phyloP scores from a whole-genome alignment of 2,329 filamentous ascomycete species.

The Colletotrichum scovillei region DNA sequence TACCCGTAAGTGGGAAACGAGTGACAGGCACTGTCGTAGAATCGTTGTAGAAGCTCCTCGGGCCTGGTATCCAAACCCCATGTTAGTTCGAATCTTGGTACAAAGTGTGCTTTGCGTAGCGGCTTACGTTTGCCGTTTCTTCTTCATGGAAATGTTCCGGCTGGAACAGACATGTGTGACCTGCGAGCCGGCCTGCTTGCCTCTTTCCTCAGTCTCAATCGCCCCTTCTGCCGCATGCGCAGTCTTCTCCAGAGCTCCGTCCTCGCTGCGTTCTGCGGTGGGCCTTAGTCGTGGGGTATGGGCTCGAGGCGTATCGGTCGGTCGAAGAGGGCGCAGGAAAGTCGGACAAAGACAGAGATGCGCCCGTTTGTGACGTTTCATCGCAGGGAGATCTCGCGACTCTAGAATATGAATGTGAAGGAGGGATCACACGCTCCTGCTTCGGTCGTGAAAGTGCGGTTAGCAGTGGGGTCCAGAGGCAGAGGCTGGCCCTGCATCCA shows the following conservation, averaged over 20 bases:
- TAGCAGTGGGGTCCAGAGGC: conserved; percentile 30
- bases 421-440: conserved; percentile 9
- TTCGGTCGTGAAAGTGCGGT: conserved; percentile 32
- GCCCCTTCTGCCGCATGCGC: conserved; percentile 13
- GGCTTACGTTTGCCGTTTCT: conserved; percentile 2
- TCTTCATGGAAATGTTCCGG: not conserved
- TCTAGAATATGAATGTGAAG: not conserved
- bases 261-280: not conserved
- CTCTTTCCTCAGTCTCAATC: not conserved
- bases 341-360: conserved; percentile 4
- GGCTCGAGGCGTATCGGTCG: not conserved
- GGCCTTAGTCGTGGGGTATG: not conserved
- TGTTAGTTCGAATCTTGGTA: not conserved
- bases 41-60: conserved; percentile 22
- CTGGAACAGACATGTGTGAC: not conserved
- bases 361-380: conserved; percentile 26
- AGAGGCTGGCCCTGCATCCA: conserved; percentile 18
- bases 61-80: not conserved
- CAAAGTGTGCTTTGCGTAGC: not conserved
- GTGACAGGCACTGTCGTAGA: not conserved
- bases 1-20: conserved; percentile 33
- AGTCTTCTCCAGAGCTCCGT: conserved; percentile 10
- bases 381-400: conserved; percentile 10
- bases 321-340: not conserved
- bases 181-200: not conserved